phyloP scores from a whole-genome alignment of 2,329 filamentous ascomycete genomes.

The Alternaria incomplexa region DNA sequence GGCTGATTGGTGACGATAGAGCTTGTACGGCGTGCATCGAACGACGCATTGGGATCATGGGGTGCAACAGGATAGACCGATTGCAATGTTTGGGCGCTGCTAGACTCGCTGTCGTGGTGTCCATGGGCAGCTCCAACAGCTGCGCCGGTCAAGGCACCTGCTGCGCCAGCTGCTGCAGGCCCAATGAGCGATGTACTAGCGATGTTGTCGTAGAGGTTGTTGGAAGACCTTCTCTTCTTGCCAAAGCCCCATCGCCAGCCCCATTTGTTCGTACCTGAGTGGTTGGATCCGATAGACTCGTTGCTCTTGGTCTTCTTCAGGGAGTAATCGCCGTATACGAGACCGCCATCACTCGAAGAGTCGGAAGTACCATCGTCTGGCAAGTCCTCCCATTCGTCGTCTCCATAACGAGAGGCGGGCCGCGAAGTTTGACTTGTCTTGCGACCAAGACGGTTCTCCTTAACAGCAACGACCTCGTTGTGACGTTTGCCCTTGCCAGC shows the following conservation, averaged over 20 bases:
- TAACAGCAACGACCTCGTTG: conserved; percentile 44
- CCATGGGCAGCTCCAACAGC: conserved; percentile 55
- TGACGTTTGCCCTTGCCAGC: conserved; percentile 35
- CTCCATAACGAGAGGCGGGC: conserved; percentile 47
- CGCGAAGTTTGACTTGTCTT: conserved; percentile 28
- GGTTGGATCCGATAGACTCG: conserved; percentile 61
- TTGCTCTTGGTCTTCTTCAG: conserved; percentile 51
- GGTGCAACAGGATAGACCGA: conserved; percentile 71
- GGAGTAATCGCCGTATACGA: conserved; percentile 65
- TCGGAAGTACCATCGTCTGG: conserved; percentile 47
- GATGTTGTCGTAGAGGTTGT: conserved; percentile 44
- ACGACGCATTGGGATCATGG: conserved; percentile 64
- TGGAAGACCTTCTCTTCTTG: conserved; percentile 49
- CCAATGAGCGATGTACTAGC: conserved; percentile 46
- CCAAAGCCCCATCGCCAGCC: conserved; percentile 66
- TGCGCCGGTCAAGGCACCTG: conserved; percentile 44
- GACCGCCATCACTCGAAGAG: conserved; percentile 60
- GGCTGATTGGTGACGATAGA: conserved; percentile 51
- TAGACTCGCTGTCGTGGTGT: conserved; percentile 57
- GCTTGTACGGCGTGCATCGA: conserved; percentile 63
- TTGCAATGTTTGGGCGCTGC: conserved; percentile 61
- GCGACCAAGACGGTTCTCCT: conserved; percentile 36
- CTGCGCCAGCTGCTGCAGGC: conserved; percentile 49
- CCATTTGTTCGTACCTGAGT: conserved; percentile 63
- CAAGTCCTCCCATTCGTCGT: conserved; percentile 55